phyloP scores from a whole-genome alignment of 768 basidiomycete species.

The Xerocomus spinulosus region DNA sequence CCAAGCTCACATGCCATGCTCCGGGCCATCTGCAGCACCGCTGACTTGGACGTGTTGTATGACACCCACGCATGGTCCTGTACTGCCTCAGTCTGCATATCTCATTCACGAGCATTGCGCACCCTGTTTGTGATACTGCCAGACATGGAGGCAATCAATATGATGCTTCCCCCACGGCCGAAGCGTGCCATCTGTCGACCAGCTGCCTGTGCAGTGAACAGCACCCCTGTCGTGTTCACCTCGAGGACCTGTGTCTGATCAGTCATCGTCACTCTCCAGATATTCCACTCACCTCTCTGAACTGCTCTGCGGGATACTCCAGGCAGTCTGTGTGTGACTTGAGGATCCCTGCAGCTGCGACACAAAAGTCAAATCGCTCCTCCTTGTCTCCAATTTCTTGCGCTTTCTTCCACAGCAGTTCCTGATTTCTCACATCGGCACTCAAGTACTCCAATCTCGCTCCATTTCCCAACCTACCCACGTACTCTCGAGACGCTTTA shows the following conservation, averaged over 20 bases:
- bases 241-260: conserved; percentile 50
- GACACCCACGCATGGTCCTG: conserved; percentile 74
- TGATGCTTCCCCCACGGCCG: conserved; percentile 48
- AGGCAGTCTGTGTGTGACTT: conserved; percentile 57
- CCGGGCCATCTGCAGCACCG: conserved; percentile 74
- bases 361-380: conserved; percentile 66
- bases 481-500: conserved; percentile 48
- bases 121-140: conserved; percentile 72
- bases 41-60: conserved; percentile 75
- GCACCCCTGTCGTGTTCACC: conserved; percentile 58
- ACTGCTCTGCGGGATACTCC: conserved; percentile 61
- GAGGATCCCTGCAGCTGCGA: conserved; percentile 76
- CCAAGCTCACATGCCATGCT: conserved; percentile 83
- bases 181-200: conserved; percentile 53
- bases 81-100: background rate
- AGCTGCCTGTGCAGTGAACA: conserved; percentile 59
- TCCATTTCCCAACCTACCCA: conserved; percentile 39
- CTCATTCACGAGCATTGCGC: conserved; percentile 3
- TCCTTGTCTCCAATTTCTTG: conserved; percentile 62
- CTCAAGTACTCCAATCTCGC: conserved; percentile 56
- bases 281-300: conserved; percentile 46
- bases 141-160: conserved; percentile 58
- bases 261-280: background rate
- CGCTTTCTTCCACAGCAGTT: conserved; percentile 50
- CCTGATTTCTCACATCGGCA: conserved; percentile 64